Conservation (phyloP, 148 eudicot species). For the Vaccinium myrtillus region DNA sequence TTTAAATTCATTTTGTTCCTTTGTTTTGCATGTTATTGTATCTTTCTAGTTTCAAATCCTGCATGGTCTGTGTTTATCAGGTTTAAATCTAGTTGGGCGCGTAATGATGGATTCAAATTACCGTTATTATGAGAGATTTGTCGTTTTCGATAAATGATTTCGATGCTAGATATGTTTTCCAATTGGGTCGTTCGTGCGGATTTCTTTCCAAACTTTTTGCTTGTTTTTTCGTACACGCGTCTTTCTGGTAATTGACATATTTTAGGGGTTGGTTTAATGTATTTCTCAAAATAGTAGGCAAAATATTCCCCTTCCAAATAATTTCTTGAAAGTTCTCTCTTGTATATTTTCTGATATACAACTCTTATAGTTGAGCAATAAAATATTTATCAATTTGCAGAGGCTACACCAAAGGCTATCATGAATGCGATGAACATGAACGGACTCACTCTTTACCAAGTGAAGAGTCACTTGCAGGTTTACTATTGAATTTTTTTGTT, state of each 20-base stretch:
- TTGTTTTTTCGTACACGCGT: not conserved
- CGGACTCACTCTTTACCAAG: not conserved
- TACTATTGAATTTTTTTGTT: not conserved
- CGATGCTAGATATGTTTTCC: not conserved
- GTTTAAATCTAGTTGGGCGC: not conserved
- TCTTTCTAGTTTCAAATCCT: not conserved
- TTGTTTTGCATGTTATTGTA: not conserved
- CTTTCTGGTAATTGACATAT: not conserved
- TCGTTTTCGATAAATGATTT: not conserved
- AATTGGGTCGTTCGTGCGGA: not conserved
- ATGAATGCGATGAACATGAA: not conserved
- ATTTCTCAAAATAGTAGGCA: not conserved
- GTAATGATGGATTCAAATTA: not conserved
- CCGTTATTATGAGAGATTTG: not conserved
- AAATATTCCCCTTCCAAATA: not conserved
- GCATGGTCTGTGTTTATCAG: not conserved
- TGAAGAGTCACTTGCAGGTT: conserved; percentile 10
- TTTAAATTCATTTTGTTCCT: no score
- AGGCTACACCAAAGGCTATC: conserved; percentile 6
- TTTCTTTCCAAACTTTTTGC: not conserved
- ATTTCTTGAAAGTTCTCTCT: not conserved
- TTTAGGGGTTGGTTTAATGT: not conserved
- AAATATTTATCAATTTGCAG: not conserved
- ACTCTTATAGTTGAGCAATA: not conserved
- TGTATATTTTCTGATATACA: not conserved